Evolutionary conservation across 768 basidiomycete genomes (phyloP).

Genomic region (Naematelia encephala): DNA sequence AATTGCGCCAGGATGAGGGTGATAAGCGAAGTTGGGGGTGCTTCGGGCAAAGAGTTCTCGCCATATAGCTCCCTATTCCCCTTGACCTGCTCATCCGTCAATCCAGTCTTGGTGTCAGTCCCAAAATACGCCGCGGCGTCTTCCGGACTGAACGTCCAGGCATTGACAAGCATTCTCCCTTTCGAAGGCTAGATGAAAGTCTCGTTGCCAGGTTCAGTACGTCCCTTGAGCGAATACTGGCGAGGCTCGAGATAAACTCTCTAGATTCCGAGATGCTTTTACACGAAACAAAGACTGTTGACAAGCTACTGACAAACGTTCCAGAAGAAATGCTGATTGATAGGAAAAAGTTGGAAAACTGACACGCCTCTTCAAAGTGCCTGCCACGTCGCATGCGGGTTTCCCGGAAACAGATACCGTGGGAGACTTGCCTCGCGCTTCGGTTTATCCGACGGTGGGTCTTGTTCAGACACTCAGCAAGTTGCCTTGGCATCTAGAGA

Average conservation of each 20-base stretch:
- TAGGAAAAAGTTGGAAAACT: not conserved
- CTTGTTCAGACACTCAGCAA: too few relatives aligned
- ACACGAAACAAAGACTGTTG: too few relatives aligned
- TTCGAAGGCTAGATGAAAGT: not conserved
- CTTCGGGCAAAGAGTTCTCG: constrained; percentile 84
- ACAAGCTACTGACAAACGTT: too few relatives aligned
- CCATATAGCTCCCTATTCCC: constrained; percentile 77
- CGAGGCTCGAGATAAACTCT: too few relatives aligned
- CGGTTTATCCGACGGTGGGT: too few relatives aligned
- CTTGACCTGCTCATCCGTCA: constrained; percentile 64
- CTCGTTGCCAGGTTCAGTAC: not conserved
- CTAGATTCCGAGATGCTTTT: too few relatives aligned
- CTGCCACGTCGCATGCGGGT: not conserved
- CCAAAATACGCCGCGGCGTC: constrained; percentile 70
- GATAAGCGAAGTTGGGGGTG: constrained; percentile 86
- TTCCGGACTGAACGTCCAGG: constrained; percentile 71
- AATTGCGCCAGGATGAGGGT: constrained; percentile 97
- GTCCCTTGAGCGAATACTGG: not conserved
- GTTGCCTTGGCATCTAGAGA: too few relatives aligned
- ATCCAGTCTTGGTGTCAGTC: constrained; percentile 63
- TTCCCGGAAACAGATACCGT: not conserved
- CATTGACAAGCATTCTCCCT: constrained; percentile 50
- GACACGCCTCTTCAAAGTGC: not conserved
- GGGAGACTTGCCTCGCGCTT: too few relatives aligned
- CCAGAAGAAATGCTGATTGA: too few relatives aligned